These are phyloP conservation scores for Aspergillus kassunensis DNA, from an alignment of 495 filamentous ascomycete species.

Conservation along the genomic window DNA sequence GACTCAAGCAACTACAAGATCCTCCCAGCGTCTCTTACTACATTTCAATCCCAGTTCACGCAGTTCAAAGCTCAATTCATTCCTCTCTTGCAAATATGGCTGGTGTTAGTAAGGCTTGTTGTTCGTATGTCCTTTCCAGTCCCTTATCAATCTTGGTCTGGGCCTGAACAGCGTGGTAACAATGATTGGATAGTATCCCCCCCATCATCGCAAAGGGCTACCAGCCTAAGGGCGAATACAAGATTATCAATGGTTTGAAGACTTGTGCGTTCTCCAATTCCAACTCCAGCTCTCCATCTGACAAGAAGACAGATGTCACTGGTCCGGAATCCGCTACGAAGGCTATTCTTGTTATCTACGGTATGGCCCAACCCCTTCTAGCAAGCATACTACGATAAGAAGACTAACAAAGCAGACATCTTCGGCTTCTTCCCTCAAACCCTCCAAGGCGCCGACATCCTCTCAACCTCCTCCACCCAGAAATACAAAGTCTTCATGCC, in stretches of 20 bases:
- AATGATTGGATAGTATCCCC: constrained; percentile 37
- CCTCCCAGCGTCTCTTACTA: background rate
- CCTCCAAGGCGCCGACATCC: constrained; percentile 55
- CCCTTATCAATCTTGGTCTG: no score
- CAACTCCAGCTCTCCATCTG: background rate
- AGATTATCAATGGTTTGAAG: constrained; percentile 57
- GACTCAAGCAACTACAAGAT: no score
- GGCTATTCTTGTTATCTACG: constrained; percentile 53
- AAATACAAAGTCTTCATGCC: constrained; percentile 56
- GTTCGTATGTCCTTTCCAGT: constrained; percentile 34
- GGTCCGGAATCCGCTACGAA: constrained; percentile 48
- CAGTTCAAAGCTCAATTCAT: constrained; percentile 14
- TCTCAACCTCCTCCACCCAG: constrained; percentile 42
- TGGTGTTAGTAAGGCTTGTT: constrained; percentile 47
- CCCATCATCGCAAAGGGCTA: constrained; percentile 55
- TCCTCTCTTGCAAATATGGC: constrained; percentile 35
- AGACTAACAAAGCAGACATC: constrained; percentile 35
- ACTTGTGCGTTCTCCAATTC: constrained; percentile 51
- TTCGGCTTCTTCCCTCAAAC: constrained; percentile 56
- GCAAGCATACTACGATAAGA: no score
- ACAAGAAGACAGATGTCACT: constrained; percentile 41
- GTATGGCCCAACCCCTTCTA: no score
- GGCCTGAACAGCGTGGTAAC: background rate
- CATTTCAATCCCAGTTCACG: background rate
- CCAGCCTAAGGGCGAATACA: constrained; percentile 57